Evolutionary conservation across 768 basidiomycete genomes (phyloP), one percentile per base, ranked within the genome.

Genomic region (Kwoniella shandongensis): DNA sequence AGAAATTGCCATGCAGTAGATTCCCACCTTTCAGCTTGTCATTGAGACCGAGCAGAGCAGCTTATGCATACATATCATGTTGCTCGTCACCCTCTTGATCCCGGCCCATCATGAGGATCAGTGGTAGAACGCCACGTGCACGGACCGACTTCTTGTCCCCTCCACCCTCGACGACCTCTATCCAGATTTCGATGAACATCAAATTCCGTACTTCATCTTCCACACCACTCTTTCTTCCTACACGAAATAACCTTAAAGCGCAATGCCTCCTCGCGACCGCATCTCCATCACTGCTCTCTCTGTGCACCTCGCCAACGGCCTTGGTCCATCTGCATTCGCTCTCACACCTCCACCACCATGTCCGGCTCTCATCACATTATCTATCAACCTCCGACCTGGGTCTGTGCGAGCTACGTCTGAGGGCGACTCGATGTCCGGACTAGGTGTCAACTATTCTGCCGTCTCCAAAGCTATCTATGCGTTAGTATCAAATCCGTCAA

Each of bases 401-500:
- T 80, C 85, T 63, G 73, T 88, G 23, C 73, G 79, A 8, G 52
- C 64, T 0, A 78, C 85, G 2, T 86, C 63, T 0, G 69, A 78
- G 5, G 86, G 88, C 70, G 80, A 85, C 63, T 77, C 87, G 10
- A 69, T 71, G 62, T 45, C 48, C 2, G 63, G 76, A 0, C 75
- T 81, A 57, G 85, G 86, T 0, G 80, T 89, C 57, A 83, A 89
- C 77, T 90, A 90, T 66, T 82, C 82, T 1, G 68, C 79, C 4
- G 73, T 85, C 11, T 80, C 81, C 22, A 86, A 86, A 64, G 66
- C 66, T 23, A 69, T 74, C 44, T 66, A 69, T 42, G 50, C 46
- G 4, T n/a, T 52, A 2, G 22, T 80, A 60, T 65, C 75, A 13
- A 58, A 73, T 62, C 78, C 0, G 67, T 72, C 1, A 66, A 82